These are phyloP conservation scores for Hypoxylon sp. DNA, from an alignment of 2,329 filamentous ascomycete genomes.

Conservation along the genomic window DNA sequence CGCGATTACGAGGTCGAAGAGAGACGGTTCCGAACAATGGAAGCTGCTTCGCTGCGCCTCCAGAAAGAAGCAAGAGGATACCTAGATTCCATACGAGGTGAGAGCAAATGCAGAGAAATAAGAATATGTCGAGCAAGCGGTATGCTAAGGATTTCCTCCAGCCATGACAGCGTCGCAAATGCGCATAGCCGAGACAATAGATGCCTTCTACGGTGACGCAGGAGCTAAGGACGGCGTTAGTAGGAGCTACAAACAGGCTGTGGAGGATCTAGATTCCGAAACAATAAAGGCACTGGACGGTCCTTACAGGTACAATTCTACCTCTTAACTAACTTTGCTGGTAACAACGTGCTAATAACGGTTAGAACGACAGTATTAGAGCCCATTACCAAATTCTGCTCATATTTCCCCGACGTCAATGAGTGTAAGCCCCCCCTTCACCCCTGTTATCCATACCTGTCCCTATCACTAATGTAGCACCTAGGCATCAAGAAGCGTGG, in stretches of 20 bases:
- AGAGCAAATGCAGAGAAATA: constrained; percentile 31
- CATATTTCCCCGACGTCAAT: constrained; percentile 99
- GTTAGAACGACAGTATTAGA: constrained; percentile 89
- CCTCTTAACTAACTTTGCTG: too few species aligned
- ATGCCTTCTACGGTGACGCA: constrained; percentile 98
- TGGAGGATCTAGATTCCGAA: constrained; percentile 96
- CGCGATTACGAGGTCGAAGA: constrained; percentile 99
- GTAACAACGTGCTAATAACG: constrained; percentile 37
- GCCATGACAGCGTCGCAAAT: constrained; percentile 99
- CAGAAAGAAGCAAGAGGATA: constrained; percentile 99
- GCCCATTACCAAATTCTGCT: constrained; percentile 95
- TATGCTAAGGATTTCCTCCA: constrained; percentile 55
- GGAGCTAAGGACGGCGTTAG: constrained; percentile 96
- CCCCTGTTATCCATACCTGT: background rate
- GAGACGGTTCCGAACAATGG: constrained; percentile 97
- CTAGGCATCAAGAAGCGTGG: constrained; percentile 97
- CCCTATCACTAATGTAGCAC: constrained; percentile 39
- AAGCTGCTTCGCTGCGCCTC: constrained; percentile 89
- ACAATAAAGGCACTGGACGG: constrained; percentile 98
- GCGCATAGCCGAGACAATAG: constrained; percentile 99
- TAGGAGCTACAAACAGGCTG: constrained; percentile 97
- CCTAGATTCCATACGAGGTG: constrained; percentile 92
- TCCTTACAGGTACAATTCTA: constrained; percentile 78
- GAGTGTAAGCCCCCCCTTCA: constrained; percentile 74
- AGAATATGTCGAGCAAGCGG: background rate